A percentile compares a stretch with the other conserved stretches of the same genome.
phyloP scores from a whole-genome alignment of 2,329 filamentous ascomycete genomes.

The Neonectria coccinea region DNA sequence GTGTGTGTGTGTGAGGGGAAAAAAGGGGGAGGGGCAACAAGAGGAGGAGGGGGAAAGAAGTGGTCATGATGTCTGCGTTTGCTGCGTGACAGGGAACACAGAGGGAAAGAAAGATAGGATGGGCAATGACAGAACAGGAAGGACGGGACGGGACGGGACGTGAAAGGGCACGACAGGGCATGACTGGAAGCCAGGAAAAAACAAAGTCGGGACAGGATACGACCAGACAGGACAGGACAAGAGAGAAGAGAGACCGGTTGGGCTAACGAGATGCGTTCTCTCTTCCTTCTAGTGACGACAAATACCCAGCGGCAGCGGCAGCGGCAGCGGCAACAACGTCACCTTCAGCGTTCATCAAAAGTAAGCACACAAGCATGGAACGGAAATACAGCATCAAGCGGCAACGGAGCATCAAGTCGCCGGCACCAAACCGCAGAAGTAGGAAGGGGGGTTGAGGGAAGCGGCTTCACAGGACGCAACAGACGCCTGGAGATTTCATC shows the following conservation, averaged over 20 bases:
- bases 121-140: background rate
- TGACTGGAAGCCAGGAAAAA: background rate
- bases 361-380: conserved; percentile 23
- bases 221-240: background rate
- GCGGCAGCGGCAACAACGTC: background rate
- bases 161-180: background rate
- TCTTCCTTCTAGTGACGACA: conserved; percentile 18
- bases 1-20: conserved; percentile 14
- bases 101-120: background rate
- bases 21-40: conserved; percentile 8
- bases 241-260: background rate
- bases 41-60: conserved; percentile 9
- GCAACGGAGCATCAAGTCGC: conserved; percentile 16
- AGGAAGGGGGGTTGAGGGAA: background rate
- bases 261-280: conserved; percentile 11
- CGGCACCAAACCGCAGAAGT: background rate
- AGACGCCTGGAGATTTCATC: conserved; percentile 8
- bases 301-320: conserved; percentile 2
- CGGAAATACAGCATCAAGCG: conserved; percentile 32
- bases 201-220: background rate
- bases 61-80: conserved; percentile 1
- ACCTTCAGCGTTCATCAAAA: conserved; percentile 9
- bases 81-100: background rate
- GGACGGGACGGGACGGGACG: background rate
- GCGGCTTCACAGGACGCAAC: conserved; percentile 38